Evolutionary conservation across 2,329 filamentous ascomycete species (phyloP), one percentile per base, ranked within the genome.

Genomic region (Cladosporium sp.): DNA sequence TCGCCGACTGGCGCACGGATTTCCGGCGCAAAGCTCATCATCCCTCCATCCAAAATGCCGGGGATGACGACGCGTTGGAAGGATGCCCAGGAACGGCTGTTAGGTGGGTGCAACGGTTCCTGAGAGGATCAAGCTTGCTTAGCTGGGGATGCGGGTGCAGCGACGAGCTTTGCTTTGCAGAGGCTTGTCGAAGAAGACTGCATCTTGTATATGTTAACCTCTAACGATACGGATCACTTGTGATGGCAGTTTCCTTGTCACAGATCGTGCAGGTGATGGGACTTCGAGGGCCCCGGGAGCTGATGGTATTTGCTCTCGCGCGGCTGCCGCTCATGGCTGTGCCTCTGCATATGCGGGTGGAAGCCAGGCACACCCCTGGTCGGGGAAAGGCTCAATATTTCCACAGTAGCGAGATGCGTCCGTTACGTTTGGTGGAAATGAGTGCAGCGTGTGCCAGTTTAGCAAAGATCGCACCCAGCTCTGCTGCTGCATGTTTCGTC

Each of bases 331-430:
- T 20, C 30, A n/a, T 47, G 43, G 20, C 35, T 27, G 27, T 32
- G 16, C 12, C 35, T 40, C 27, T 36, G 38, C 33, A 35, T 36
- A 36, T 39, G 35, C 18, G 36, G 45, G 18, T 33, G 16, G 19
- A 22, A 22, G 15, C 19, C 45, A 40, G 45, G 45, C 36, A 40
- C 36, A 38, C 15, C 36, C 45, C 45, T 48, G 25, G 45, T 7
- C 19, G 12, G 18, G n/a, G 15, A n/a, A 20, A 27, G 27, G 11
- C 30, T 35, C 41, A 27, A 25, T 27, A 27, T 12, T 22, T 13
- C 36, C 18, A 19, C 16, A 12, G 20, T 33, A 35, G 29, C 41
- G 41, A 43, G 41, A 43, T 38, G 19, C 20, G 27, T 11, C 20
- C 16, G 18, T 18, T 5, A 16, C 18, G 5, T n/a, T 22, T 43